These are phyloP conservation scores for Psilocybe azurescens DNA, from an alignment of 768 basidiomycete species.

Conservation along the genomic window DNA sequence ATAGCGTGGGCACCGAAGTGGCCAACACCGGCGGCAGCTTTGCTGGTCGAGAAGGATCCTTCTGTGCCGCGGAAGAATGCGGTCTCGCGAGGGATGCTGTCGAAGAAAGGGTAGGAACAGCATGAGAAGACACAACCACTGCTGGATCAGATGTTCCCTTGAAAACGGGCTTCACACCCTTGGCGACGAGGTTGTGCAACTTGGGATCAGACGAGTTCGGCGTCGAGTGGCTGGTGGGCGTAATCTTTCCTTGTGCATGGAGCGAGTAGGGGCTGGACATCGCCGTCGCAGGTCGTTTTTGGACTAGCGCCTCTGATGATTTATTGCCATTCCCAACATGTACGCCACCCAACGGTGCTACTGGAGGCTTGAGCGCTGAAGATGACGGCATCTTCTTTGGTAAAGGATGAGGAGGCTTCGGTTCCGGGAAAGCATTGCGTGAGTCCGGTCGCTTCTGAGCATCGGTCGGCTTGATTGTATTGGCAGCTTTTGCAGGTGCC, in stretches of 20 bases:
- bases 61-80: slow-evolving; percentile 11
- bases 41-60: slow-evolving; percentile 16
- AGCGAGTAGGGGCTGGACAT: slow-evolving; percentile 18
- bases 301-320: slow-evolving; percentile 18
- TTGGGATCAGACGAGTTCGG: slow-evolving; percentile 22
- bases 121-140: slow-evolving; percentile 72
- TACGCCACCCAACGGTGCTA: slow-evolving; percentile 9
- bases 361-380: slow-evolving; percentile 7
- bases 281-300: slow-evolving; percentile 21
- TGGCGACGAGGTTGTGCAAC: slow-evolving; percentile 21
- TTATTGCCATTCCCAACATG: slow-evolving; percentile 12
- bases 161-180: slow-evolving; percentile 42
- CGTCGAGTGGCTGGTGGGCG: slow-evolving; percentile 21
- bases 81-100: slow-evolving; percentile 76
- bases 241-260: slow-evolving; percentile 12
- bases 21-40: slow-evolving; percentile 36
- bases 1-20: slow-evolving; percentile 7
- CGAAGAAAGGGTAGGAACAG: slow-evolving; percentile 73
- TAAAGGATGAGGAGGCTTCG: slow-evolving; percentile 7
- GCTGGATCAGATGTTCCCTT: slow-evolving; percentile 76
- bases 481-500: neutral
- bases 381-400: slow-evolving; percentile 20
- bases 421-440: slow-evolving; percentile 9
- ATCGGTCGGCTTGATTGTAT: slow-evolving; percentile 6
- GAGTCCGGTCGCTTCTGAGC: slow-evolving; percentile 26